A percentile compares a stretch with the other conserved stretches of the same genome.
These are phyloP conservation scores for Elaeis oleifera DNA, from an alignment of 202 grass and related monocot species.

Conservation along the genomic window DNA sequence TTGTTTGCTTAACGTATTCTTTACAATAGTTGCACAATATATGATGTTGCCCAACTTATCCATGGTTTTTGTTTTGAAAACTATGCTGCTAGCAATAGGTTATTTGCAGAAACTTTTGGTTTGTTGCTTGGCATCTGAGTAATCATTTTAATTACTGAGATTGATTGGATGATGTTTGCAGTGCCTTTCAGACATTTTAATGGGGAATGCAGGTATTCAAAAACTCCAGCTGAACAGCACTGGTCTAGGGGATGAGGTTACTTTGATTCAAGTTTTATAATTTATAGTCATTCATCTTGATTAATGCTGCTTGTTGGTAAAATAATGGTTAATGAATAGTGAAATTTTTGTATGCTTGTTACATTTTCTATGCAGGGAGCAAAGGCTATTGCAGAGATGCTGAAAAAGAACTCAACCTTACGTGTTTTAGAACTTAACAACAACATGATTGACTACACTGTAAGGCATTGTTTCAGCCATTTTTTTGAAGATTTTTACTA, in stretches of 20 bases:
- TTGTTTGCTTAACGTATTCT: too few relatives aligned
- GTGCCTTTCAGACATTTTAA: slow-evolving; percentile 96
- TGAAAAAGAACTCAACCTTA: slow-evolving; percentile 82
- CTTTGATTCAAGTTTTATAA: neutral
- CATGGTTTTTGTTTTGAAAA: too few relatives aligned
- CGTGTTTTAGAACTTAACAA: slow-evolving; percentile 79
- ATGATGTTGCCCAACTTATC: too few relatives aligned
- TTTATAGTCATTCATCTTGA: neutral
- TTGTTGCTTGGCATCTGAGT: too few relatives aligned
- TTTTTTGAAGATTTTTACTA: neutral
- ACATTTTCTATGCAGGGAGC: slow-evolving; percentile 53
- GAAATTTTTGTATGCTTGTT: neutral
- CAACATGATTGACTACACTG: slow-evolving; percentile 80
- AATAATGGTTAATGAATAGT: neutral
- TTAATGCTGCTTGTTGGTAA: neutral
- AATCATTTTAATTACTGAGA: slow-evolving; percentile 10
- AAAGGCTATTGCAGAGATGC: slow-evolving; percentile 70
- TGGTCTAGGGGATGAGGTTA: slow-evolving; percentile 87
- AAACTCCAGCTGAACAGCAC: slow-evolving; percentile 87
- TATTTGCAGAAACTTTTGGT: too few relatives aligned
- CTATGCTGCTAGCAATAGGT: too few relatives aligned
- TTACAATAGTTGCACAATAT: too few relatives aligned
- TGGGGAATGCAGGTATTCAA: slow-evolving; percentile 74
- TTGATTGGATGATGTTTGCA: slow-evolving; percentile 69
- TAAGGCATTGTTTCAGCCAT: slow-evolving; percentile 25